Percentiles rank a stretch among this genome's conserved stretches.
Evolutionary conservation across 345 rosid species (phyloP).

Genomic region (Salix dunnii): DNA sequence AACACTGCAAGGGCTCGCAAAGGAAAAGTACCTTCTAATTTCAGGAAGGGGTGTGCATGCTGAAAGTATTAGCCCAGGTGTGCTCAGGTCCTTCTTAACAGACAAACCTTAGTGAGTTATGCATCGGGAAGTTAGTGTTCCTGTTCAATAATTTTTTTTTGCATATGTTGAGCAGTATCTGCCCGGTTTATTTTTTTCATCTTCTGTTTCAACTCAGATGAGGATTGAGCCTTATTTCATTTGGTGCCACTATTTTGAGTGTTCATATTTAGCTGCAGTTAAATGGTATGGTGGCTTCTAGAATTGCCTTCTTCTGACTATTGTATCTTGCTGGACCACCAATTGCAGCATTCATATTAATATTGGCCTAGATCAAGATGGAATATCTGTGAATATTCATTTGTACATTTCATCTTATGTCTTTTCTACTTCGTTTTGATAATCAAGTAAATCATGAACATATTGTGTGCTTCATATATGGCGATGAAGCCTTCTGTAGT

Average conservation of each 20-base stretch:
- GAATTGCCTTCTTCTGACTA: neutral
- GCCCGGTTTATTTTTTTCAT: neutral
- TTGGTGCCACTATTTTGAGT: neutral
- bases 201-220: neutral
- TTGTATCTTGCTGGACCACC: neutral
- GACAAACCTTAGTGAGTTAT: slow-evolving; percentile 51
- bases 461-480: neutral
- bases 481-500: no score
- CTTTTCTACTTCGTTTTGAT: neutral
- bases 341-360: neutral
- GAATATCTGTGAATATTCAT: neutral
- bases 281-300: neutral
- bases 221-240: neutral
- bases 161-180: neutral
- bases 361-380: neutral
- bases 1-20: slow-evolving; percentile 65
- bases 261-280: neutral
- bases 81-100: slow-evolving; percentile 54
- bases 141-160: neutral
- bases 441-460: neutral
- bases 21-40: slow-evolving; percentile 58
- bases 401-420: neutral
- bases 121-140: neutral
- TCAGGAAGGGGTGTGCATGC: slow-evolving; percentile 76
- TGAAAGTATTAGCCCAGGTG: slow-evolving; percentile 62